phyloP scores from a whole-genome alignment of 495 filamentous ascomycete species.

The Patellaria atrata region DNA sequence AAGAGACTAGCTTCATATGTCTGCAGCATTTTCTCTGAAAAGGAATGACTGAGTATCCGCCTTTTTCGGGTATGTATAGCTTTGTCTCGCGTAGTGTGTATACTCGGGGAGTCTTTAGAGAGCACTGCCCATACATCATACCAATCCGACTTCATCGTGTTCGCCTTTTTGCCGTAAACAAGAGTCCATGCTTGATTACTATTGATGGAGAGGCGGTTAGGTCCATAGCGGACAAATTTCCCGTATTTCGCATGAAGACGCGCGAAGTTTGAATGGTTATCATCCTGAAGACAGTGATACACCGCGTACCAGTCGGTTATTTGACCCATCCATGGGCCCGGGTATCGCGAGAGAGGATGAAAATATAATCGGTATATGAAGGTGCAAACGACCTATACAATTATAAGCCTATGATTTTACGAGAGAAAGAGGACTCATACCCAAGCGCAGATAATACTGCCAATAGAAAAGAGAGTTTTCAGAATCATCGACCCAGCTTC shows the following conservation, averaged over 20 bases:
- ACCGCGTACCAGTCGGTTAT: conserved; percentile 10
- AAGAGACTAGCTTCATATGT: conserved; percentile 6
- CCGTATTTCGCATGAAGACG: conserved; percentile 10
- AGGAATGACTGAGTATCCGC: conserved; percentile 47
- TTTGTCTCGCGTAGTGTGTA: conserved; percentile 46
- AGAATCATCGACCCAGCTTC: too few relatives aligned
- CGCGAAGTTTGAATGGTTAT: conserved; percentile 4
- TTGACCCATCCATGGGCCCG: conserved; percentile 10
- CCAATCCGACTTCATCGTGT: too few relatives aligned
- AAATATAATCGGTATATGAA: conserved; percentile 14
- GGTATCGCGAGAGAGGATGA: conserved; percentile 9
- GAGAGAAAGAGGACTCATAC: too few relatives aligned
- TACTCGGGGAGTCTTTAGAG: conserved; percentile 20
- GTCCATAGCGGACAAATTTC: conserved; percentile 9
- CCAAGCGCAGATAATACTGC: too few relatives aligned
- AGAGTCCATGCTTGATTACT: too few relatives aligned
- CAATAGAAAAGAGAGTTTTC: too few relatives aligned
- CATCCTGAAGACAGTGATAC: conserved; percentile 2
- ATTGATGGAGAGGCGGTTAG: conserved; percentile 2
- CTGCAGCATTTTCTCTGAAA: conserved; percentile 43
- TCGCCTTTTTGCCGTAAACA: too few relatives aligned
- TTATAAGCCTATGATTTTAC: too few relatives aligned
- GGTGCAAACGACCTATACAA: too few relatives aligned
- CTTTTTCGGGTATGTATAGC: conserved; percentile 46
- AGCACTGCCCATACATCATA: background rate